Evolutionary conservation across 345 rosid genomes (phyloP).

Genomic region (Moricandia moricandioides): DNA sequence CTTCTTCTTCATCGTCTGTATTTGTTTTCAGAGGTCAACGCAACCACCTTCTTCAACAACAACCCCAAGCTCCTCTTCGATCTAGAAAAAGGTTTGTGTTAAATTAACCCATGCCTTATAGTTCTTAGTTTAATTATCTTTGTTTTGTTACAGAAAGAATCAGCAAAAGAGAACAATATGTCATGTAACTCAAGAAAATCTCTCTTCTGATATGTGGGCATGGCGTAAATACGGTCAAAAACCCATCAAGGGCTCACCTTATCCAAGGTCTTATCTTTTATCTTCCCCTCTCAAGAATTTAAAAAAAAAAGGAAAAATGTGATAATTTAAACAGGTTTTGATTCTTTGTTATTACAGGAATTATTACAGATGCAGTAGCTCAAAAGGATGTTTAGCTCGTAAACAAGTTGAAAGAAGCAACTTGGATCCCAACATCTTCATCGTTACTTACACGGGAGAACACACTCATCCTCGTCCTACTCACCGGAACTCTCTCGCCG

Average conservation of each 20-base stretch:
- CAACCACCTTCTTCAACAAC: conserved; percentile 35
- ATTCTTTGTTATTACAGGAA: conserved; percentile 46
- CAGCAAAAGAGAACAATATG: conserved; percentile 63
- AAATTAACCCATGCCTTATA: neutral
- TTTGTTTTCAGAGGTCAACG: conserved; percentile 40
- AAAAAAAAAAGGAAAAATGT: neutral
- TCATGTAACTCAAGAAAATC: conserved; percentile 70
- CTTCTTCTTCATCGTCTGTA: conserved; percentile 27
- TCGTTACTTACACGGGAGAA: conserved; percentile 79
- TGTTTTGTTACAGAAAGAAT: conserved; percentile 49
- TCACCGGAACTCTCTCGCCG: conserved; percentile 91
- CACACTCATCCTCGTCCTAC: conserved; percentile 86
- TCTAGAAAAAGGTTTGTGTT: conserved; percentile 51
- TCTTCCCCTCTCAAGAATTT: neutral
- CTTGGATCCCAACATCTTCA: conserved; percentile 56
- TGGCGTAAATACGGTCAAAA: conserved; percentile 98
- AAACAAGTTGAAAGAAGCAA: conserved; percentile 89
- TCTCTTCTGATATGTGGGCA: conserved; percentile 83
- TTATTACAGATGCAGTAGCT: conserved; percentile 85
- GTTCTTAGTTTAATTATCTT: neutral
- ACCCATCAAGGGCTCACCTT: conserved; percentile 93
- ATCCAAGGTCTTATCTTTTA: conserved; percentile 56
- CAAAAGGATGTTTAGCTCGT: conserved; percentile 79
- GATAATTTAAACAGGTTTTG: neutral
- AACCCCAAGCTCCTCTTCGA: conserved; percentile 42